A percentile compares a stretch with the other conserved stretches of the same genome.
Conservation (phyloP, 1,139 yeast species). For the Kazachstania sp. region DNA sequence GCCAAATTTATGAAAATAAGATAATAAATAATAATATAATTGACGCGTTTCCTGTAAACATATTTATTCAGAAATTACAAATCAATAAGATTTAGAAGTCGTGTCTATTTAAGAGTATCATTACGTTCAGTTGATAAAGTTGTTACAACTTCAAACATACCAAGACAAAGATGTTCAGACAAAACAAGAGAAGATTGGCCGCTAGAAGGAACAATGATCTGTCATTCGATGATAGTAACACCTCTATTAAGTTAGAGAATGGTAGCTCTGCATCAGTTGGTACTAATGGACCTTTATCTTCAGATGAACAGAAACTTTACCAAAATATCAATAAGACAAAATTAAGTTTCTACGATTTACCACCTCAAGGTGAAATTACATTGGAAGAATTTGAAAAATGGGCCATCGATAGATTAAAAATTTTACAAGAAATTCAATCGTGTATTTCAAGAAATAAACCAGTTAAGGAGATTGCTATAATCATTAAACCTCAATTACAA, state of each 20-base stretch:
- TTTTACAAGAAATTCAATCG: slow-evolving; percentile 77
- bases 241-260: slow-evolving; percentile 2
- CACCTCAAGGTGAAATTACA: slow-evolving; percentile 80
- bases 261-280: slow-evolving; percentile 11
- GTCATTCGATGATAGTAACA: slow-evolving; percentile 6
- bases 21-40: too few relatives aligned
- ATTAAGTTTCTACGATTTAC: slow-evolving; percentile 49
- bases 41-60: too few relatives aligned
- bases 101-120: too few relatives aligned
- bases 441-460: slow-evolving; percentile 58
- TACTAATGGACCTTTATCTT: slow-evolving; percentile 14
- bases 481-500: slow-evolving; percentile 56
- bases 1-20: too few relatives aligned
- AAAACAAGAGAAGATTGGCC: slow-evolving; percentile 63
- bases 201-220: slow-evolving; percentile 62
- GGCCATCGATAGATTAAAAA: slow-evolving; percentile 87
- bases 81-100: too few relatives aligned
- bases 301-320: slow-evolving; percentile 24
- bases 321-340: slow-evolving; percentile 29
- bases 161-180: slow-evolving; percentile 52
- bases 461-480: slow-evolving; percentile 54
- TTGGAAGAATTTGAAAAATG: slow-evolving; percentile 86
- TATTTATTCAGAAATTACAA: too few relatives aligned
- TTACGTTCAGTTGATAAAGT: too few relatives aligned
- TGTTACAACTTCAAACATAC: too few relatives aligned